These are phyloP conservation scores for Kodamaea laetipori DNA, from an alignment of 805 yeast species.

Conservation along the genomic window DNA sequence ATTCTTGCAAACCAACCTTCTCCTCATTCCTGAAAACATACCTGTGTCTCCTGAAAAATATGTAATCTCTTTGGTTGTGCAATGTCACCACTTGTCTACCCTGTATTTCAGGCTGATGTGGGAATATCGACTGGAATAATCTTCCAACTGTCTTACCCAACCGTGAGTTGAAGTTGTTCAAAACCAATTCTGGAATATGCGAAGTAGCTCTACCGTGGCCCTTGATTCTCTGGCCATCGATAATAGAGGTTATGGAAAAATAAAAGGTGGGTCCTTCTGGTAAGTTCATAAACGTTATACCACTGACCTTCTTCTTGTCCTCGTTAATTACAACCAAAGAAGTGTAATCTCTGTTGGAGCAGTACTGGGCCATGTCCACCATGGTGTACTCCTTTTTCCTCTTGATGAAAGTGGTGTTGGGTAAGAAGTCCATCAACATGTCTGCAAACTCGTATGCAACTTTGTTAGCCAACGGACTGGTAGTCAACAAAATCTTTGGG, in stretches of 20 bases:
- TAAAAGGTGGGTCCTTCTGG: constrained; percentile 96
- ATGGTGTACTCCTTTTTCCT: constrained; percentile 81
- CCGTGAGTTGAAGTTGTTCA: constrained; percentile 90
- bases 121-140: constrained; percentile 87
- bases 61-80: constrained; percentile 94
- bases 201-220: constrained; percentile 93
- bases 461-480: constrained; percentile 82
- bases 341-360: constrained; percentile 82
- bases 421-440: constrained; percentile 77
- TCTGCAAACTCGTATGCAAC: constrained; percentile 91
- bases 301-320: constrained; percentile 89
- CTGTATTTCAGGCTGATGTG: constrained; percentile 88
- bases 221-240: constrained; percentile 68
- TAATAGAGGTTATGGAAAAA: constrained; percentile 77
- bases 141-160: constrained; percentile 93
- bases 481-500: constrained; percentile 89
- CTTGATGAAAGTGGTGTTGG: constrained; percentile 83
- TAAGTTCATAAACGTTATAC: constrained; percentile 87
- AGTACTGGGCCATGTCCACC: constrained; percentile 82
- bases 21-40: constrained; percentile 88
- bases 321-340: constrained; percentile 89
- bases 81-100: constrained; percentile 95
- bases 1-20: constrained; percentile 90
- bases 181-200: constrained; percentile 87
- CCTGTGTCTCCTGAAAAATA: constrained; percentile 93